A percentile compares a stretch with the other conserved stretches of the same genome.
Conservation (phyloP, 2,329 filamentous ascomycete species). For the Arthrinium phaeospermum region DNA sequence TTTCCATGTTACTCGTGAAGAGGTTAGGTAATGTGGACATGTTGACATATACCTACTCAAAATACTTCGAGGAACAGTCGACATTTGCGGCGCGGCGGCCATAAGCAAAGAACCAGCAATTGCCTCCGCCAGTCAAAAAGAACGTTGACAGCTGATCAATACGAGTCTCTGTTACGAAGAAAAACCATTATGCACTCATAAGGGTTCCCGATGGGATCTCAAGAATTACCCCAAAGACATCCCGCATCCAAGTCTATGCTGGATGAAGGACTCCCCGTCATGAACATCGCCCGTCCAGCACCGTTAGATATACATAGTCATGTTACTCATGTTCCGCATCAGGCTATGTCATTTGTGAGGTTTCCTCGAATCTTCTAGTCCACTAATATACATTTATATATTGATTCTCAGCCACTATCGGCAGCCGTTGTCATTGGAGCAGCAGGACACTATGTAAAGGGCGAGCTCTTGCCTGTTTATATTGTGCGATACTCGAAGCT, state of each 20-base stretch:
- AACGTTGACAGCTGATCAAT: neutral
- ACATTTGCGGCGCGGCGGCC: neutral
- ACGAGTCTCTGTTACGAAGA: neutral
- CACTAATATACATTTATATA: no score
- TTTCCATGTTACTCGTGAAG: no score
- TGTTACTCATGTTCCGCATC: neutral
- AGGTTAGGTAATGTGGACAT: no score
- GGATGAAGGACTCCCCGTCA: no score
- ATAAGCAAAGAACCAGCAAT: neutral
- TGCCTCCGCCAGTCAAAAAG: neutral
- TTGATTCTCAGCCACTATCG: neutral
- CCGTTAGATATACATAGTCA: neutral
- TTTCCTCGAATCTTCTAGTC: no score
- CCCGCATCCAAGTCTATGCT: no score
- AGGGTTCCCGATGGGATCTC: neutral
- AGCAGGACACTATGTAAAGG: neutral
- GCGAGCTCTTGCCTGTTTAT: conserved; percentile 34
- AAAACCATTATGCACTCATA: neutral
- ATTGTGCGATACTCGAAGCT: conserved; percentile 26
- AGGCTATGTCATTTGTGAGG: neutral
- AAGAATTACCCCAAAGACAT: neutral
- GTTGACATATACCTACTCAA: neutral
- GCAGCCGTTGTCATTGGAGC: conserved; percentile 4
- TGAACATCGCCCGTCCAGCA: no score
- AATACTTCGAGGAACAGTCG: neutral